Evolutionary conservation across 805 yeast species (phyloP).

Genomic region (Hanseniaspora taiwanica): DNA sequence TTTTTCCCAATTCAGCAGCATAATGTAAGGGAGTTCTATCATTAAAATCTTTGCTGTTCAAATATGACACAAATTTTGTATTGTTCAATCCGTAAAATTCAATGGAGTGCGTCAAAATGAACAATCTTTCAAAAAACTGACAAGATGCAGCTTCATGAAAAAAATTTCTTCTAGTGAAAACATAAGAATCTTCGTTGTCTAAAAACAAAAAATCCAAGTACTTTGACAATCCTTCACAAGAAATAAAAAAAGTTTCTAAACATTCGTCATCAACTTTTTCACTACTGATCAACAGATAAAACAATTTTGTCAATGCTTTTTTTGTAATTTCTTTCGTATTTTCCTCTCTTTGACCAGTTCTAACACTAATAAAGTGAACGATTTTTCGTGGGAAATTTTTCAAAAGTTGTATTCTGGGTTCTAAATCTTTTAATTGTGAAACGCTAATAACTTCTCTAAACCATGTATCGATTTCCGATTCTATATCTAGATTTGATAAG

Average conservation of each 20-base stretch:
- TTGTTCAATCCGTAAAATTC: conserved; percentile 7
- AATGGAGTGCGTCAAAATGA: conserved; percentile 17
- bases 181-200: conserved; percentile 38
- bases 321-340: conserved; percentile 9
- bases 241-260: conserved; percentile 34
- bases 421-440: conserved; percentile 19
- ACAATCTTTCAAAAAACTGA: conserved; percentile 14
- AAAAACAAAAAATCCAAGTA: conserved; percentile 45
- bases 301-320: conserved; percentile 47
- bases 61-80: conserved; percentile 14
- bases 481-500: conserved; percentile 8
- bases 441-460: conserved; percentile 20
- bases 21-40: conserved; percentile 82
- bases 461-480: conserved; percentile 22
- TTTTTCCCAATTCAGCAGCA: conserved; percentile 51
- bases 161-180: conserved; percentile 52
- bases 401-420: conserved; percentile 13
- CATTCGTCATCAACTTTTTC: conserved; percentile 47
- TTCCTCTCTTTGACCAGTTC: conserved; percentile 2
- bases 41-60: conserved; percentile 41
- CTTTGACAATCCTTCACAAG: conserved; percentile 10
- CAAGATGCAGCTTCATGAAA: conserved; percentile 53
- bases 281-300: conserved; percentile 46
- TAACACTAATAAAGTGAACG: conserved; percentile 7
- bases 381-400: conserved; percentile 15